Percentiles rank a stretch among this genome's conserved stretches.
Evolutionary conservation across 2,329 filamentous ascomycete genomes (phyloP).

Genomic region (Beauveria medogensis): DNA sequence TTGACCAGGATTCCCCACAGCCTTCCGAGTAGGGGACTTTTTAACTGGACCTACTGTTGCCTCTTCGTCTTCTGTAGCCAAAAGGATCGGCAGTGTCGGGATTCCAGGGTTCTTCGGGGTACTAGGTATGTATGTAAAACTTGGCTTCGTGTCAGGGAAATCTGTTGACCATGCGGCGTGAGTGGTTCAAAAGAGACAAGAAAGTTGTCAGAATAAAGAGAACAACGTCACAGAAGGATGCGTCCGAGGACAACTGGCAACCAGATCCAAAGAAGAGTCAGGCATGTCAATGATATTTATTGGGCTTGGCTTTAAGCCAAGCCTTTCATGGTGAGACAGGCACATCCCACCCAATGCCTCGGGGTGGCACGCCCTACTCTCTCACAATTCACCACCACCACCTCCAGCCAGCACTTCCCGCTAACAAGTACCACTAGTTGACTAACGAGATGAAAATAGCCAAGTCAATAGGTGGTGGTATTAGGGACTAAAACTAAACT

Average conservation of each 20-base stretch:
- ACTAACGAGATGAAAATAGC: too few species aligned
- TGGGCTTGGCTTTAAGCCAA: neutral
- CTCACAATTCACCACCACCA: neutral
- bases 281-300: neutral
- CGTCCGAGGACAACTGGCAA: neutral
- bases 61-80: too few species aligned
- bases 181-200: neutral
- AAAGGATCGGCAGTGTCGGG: too few species aligned
- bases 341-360: conserved; percentile 1
- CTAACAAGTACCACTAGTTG: too few species aligned
- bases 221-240: too few species aligned
- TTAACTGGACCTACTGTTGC: too few species aligned
- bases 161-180: neutral
- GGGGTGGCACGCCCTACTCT: neutral
- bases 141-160: neutral
- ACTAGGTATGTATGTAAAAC: neutral
- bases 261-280: neutral
- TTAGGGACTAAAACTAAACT: too few species aligned
- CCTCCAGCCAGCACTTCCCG: too few species aligned
- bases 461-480: too few species aligned
- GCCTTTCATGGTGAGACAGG: neutral
- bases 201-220: neutral
- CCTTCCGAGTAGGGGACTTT: neutral
- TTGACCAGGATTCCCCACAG: neutral
- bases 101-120: too few species aligned